Base-by-base conservation (phyloP, 2,329 filamentous ascomycete species). In the Fusarium acutatum region DNA sequence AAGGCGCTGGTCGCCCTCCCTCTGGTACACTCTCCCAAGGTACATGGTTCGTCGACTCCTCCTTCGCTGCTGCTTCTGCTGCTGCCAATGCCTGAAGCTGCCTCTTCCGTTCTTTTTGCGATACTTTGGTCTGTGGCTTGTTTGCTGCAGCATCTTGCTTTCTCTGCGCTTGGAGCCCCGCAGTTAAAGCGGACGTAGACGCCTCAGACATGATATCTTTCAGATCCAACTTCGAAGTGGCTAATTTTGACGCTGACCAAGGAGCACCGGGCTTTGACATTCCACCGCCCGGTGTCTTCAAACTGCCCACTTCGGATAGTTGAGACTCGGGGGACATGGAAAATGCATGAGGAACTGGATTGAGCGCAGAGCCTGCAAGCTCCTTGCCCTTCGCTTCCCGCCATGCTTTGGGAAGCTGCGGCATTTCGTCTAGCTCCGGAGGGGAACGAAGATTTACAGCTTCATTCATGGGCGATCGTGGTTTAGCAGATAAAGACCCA, bases 51-150 rank as follows among this genome's bases (percentile, higher is more conserved):
- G 71, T 44, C 37, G 77, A 75, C 37, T 79, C 78, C n/a, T 79
- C 77, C 43, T 78, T 78, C 12, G 83, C 82, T 13, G 84, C 81
- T 37, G 81, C 82, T 67, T 87, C 83, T 40, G 84, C 80, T 30
- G 80, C 83, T 30, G 87, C 83, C 77, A 93, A 90, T 69, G 90
- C 87, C 77, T 94, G 92, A 76, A 94, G 90, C 73, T 95, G 90
- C 79, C 90, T 93, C 83, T 97, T 98, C 28, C 95, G 91, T 81
- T 98, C 95, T 79, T 96, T 97, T 77, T 98, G 96, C 1, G 95
- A 97, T 74, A 97, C 83, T 80, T 94, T 97, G 1, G 83, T 79
- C 22, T 84, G 83, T 1, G 84, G 77, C 43, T 78, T 81, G 78
- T 86, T 56, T 65, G 79, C 61, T 63, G 76, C 28, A n/a, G 80